Percentiles rank a stretch among this genome's conserved stretches.
phyloP scores from a whole-genome alignment of 2,329 filamentous ascomycete genomes.

The Sarocladium oryzae region DNA sequence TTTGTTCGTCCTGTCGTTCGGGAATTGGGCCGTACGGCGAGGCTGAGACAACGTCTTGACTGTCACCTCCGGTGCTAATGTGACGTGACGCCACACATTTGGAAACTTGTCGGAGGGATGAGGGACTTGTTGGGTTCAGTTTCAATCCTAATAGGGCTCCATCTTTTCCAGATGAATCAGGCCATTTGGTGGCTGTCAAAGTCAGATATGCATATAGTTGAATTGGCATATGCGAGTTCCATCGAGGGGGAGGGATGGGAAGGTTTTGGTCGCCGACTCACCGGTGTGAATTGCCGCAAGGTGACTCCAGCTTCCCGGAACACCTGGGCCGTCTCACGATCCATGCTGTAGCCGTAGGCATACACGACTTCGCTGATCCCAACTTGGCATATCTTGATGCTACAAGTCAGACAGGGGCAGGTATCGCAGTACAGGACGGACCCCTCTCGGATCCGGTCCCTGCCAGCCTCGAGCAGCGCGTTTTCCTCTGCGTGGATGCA shows the following conservation, averaged over 20 bases:
- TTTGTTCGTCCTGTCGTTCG: not conserved
- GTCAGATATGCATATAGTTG: conserved; percentile 1
- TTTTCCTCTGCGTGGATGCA: conserved; percentile 99
- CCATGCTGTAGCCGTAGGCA: conserved; percentile 91
- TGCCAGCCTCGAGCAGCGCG: conserved; percentile 84
- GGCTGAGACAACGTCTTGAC: conserved; percentile 1
- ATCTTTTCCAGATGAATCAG: conserved; percentile 55
- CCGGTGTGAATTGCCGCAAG: conserved; percentile 81
- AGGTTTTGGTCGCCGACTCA: conserved; percentile 35
- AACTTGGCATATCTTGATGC: conserved; percentile 96
- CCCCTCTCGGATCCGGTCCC: conserved; percentile 79
- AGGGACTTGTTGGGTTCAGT: not conserved
- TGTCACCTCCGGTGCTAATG: not conserved
- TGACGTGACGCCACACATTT: not conserved
- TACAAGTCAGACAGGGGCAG: conserved; percentile 94
- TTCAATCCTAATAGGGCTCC: conserved; percentile 28
- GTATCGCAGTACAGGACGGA: conserved; percentile 90
- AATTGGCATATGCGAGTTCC: not conserved
- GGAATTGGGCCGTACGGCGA: not conserved
- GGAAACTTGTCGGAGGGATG: no score
- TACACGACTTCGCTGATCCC: conserved; percentile 91
- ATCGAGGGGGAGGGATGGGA: no score
- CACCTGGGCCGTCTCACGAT: conserved; percentile 73
- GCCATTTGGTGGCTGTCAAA: conserved; percentile 52
- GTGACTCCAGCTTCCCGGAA: conserved; percentile 78